Conservation (phyloP, 139 green algal genomes). For the Chlamydomonas urium region DNA sequence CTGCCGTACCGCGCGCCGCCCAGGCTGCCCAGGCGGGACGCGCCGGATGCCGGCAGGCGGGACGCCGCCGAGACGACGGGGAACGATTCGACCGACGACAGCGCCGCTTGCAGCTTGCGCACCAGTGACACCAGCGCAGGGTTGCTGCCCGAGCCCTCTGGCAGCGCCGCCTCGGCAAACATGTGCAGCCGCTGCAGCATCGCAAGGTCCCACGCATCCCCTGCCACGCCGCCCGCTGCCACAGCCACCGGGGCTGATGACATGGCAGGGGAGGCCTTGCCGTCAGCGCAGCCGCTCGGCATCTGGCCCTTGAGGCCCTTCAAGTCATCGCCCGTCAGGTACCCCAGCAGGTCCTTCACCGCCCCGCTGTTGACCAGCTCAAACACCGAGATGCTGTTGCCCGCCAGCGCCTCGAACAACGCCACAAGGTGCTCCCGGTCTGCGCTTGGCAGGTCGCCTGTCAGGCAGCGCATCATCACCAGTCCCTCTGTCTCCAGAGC, state of each 20-base stretch:
- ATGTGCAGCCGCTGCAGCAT: slow-evolving; percentile 54
- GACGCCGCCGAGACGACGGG: slow-evolving; percentile 49
- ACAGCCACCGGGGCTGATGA: background rate
- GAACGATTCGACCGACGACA: slow-evolving; percentile 74
- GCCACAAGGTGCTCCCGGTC: background rate
- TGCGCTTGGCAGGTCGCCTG: background rate
- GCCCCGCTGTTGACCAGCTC: slow-evolving; percentile 84
- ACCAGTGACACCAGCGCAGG: slow-evolving; percentile 63
- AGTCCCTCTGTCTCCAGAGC: slow-evolving; percentile 29
- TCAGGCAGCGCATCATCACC: slow-evolving; percentile 14
- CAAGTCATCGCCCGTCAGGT: slow-evolving; percentile 56
- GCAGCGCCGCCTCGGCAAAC: slow-evolving; percentile 48
- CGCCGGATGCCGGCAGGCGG: background rate
- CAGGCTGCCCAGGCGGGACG: slow-evolving; percentile 11
- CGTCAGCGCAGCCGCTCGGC: background rate
- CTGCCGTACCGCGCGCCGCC: slow-evolving; percentile 14
- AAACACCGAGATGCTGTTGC: slow-evolving; percentile 73
- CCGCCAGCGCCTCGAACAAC: slow-evolving; percentile 48
- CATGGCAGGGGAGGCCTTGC: too few relatives aligned
- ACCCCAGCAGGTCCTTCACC: slow-evolving; percentile 58
- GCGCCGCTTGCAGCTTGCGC: slow-evolving; percentile 69
- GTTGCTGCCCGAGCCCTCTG: slow-evolving; percentile 18
- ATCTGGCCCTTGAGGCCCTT: background rate
- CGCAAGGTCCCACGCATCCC: slow-evolving; percentile 15
- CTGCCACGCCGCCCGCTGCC: background rate